phyloP scores from a whole-genome alignment of 1,139 yeast genomes.

The Yamadazyma friedrichii region DNA sequence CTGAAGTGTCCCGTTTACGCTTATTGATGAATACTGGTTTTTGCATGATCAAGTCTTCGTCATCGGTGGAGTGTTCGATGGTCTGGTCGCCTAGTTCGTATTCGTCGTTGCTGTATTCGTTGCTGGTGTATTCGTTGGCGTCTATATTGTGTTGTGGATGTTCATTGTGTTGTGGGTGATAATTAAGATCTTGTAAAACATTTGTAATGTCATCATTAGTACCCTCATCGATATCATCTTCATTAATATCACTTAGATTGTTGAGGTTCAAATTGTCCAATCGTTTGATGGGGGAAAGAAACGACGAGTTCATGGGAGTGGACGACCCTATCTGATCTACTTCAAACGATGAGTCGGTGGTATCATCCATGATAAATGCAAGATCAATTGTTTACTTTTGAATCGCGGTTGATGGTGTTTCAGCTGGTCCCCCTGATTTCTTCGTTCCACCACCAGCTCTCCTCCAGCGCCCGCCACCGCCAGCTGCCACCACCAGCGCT shows the following conservation, averaged over 20 bases:
- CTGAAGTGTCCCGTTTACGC: slow-evolving; percentile 17
- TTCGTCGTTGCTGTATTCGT: not conserved
- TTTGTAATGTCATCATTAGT: slow-evolving; percentile 11
- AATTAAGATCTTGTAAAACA: slow-evolving; percentile 8
- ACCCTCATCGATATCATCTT: slow-evolving; percentile 15
- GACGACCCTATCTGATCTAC: slow-evolving; percentile 14
- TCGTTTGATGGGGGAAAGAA: slow-evolving; percentile 38
- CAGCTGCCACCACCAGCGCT: too few relatives aligned
- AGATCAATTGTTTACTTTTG: slow-evolving; percentile 4
- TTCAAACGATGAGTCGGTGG: slow-evolving; percentile 12
- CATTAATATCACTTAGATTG: slow-evolving; percentile 14
- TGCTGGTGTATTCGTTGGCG: not conserved
- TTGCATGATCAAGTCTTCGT: slow-evolving; percentile 4
- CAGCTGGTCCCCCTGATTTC: not conserved
- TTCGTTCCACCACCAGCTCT: not conserved
- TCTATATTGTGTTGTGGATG: too few relatives aligned
- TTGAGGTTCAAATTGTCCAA: slow-evolving; percentile 31
- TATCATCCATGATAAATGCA: slow-evolving; percentile 10
- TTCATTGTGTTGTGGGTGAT: too few relatives aligned
- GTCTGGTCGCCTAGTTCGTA: slow-evolving; percentile 7
- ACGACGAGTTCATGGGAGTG: slow-evolving; percentile 23
- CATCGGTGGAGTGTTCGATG: slow-evolving; percentile 8
- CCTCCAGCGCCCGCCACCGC: too few relatives aligned
- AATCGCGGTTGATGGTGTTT: slow-evolving; percentile 1
- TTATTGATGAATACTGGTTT: slow-evolving; percentile 13